These are phyloP conservation scores for Pythium oligandrum DNA, from an alignment of 352 stramenopile species.

Conservation along the genomic window DNA sequence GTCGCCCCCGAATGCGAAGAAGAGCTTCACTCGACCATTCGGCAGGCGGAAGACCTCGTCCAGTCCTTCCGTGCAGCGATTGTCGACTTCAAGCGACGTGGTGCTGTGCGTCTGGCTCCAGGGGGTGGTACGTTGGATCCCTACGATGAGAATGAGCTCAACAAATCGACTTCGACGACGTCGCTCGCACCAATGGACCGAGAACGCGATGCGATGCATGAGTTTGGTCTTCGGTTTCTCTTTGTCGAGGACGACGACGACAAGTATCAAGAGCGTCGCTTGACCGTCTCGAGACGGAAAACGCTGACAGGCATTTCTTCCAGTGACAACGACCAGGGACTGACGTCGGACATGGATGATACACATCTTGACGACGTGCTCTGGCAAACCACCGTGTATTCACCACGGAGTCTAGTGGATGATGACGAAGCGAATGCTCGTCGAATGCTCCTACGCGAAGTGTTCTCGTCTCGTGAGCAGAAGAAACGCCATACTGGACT, in stretches of 20 bases:
- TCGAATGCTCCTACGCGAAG: constrained; percentile 16
- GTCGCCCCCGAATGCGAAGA: too few species aligned
- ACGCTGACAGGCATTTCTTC: background rate
- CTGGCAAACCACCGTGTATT: constrained; percentile 14
- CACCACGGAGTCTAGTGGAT: constrained; percentile 16
- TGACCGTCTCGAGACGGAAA: too few species aligned
- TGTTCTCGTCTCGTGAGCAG: constrained; percentile 39
- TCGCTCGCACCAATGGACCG: constrained; percentile 1
- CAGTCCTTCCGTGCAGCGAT: constrained; percentile 14
- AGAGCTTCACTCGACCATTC: constrained; percentile 7
- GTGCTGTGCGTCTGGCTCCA: background rate
- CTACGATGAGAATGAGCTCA: background rate
- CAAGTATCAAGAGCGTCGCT: constrained; percentile 1
- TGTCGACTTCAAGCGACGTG: constrained; percentile 6
- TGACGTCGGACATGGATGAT: constrained; percentile 2
- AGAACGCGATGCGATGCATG: background rate
- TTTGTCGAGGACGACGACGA: constrained; percentile 10
- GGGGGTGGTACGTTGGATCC: background rate
- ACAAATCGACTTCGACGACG: constrained; percentile 14
- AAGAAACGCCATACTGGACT: constrained; percentile 38
- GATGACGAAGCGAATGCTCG: constrained; percentile 16
- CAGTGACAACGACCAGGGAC: background rate
- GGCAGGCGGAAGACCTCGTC: constrained; percentile 14
- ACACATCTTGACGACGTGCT: constrained; percentile 22
- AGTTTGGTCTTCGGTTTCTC: background rate